Conservation (phyloP, 2,329 filamentous ascomycete species). For the Hypoxylon sp. region DNA sequence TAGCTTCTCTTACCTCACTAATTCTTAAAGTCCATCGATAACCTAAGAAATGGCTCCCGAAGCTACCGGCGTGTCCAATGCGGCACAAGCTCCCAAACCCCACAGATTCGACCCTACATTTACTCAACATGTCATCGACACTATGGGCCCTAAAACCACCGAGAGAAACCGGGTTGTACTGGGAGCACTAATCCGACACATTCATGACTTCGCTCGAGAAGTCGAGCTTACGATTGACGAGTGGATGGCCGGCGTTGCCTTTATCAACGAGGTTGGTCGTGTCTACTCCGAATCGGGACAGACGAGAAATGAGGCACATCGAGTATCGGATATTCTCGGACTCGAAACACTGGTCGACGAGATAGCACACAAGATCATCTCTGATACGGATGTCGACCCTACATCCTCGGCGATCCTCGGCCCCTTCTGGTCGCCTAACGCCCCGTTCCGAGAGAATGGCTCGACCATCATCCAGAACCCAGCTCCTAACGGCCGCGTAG, state of each 20-base stretch:
- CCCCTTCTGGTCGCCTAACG: constrained; percentile 83
- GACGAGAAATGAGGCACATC: constrained; percentile 81
- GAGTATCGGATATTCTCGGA: constrained; percentile 80
- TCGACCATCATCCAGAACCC: constrained; percentile 76
- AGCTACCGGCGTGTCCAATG: constrained; percentile 52
- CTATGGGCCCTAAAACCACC: constrained; percentile 78
- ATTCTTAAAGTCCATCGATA: not conserved
- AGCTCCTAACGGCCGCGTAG: constrained; percentile 70
- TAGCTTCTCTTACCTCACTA: not conserved
- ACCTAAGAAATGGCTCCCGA: constrained; percentile 47
- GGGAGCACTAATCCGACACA: constrained; percentile 75
- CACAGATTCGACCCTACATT: constrained; percentile 80
- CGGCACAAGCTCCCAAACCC: constrained; percentile 51
- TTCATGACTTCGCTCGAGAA: constrained; percentile 85
- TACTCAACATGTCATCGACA: constrained; percentile 79
- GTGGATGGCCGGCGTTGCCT: constrained; percentile 82
- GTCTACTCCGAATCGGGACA: constrained; percentile 68
- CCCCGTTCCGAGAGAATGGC: constrained; percentile 79
- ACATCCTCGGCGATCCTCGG: constrained; percentile 84
- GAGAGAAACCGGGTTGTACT: constrained; percentile 77
- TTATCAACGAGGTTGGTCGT: constrained; percentile 81
- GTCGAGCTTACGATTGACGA: constrained; percentile 83
- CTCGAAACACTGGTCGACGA: constrained; percentile 80
- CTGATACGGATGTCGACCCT: constrained; percentile 72
- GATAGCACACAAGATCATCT: constrained; percentile 75